phyloP scores from a whole-genome alignment of 768 basidiomycete genomes.

The Artomyces pyxidatus region DNA sequence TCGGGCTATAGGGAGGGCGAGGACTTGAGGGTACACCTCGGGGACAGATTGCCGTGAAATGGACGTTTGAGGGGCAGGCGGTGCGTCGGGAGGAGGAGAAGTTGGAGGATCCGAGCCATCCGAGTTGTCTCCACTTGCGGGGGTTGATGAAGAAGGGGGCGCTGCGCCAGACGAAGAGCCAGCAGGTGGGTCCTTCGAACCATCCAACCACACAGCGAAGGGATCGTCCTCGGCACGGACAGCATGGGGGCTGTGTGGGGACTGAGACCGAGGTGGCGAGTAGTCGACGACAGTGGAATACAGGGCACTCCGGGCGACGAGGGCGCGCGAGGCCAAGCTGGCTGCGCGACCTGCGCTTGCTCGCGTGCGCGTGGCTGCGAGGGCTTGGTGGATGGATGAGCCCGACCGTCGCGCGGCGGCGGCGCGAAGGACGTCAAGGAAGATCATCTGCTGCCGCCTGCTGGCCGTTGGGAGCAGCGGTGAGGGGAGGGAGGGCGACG shows the following conservation, averaged over 20 bases:
- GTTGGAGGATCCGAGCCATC: constrained; percentile 33
- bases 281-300: constrained; percentile 5
- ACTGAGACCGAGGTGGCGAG: not conserved
- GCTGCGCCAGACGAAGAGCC: constrained; percentile 25
- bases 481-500: too few relatives aligned
- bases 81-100: constrained; percentile 29
- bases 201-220: constrained; percentile 7
- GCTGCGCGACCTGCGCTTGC: not conserved
- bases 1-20: constrained; percentile 91
- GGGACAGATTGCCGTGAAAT: constrained; percentile 86
- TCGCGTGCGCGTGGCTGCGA: not conserved
- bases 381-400: not conserved
- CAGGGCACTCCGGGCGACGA: not conserved
- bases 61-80: constrained; percentile 36
- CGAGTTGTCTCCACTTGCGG: constrained; percentile 26
- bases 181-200: constrained; percentile 3
- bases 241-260: not conserved
- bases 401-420: constrained; percentile 4
- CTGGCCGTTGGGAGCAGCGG: not conserved
- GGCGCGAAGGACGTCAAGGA: constrained; percentile 1
- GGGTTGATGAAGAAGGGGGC: constrained; percentile 34
- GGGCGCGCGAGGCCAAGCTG: not conserved
- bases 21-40: constrained; percentile 85
- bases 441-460: not conserved
- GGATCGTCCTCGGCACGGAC: not conserved